Evolutionary conservation across 208 protist species (phyloP).

Genomic region (Trypanosoma vivax): DNA sequence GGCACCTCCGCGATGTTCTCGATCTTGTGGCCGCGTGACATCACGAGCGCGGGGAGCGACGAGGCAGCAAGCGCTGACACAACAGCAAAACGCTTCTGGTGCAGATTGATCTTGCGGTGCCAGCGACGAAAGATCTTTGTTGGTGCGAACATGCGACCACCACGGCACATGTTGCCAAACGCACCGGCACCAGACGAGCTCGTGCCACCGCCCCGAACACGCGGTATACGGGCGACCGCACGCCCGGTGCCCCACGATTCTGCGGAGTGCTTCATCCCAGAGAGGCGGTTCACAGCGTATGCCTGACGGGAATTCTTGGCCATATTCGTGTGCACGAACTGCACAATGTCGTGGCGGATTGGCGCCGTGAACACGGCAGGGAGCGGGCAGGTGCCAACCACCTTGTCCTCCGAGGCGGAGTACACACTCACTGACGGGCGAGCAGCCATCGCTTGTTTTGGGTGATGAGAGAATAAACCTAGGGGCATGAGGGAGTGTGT

Average conservation of each 20-base stretch:
- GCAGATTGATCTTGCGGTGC: conserved; percentile 96
- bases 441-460: conserved; percentile 57
- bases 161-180: conserved; percentile 99
- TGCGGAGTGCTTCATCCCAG: conserved; percentile 96
- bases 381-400: conserved; percentile 66
- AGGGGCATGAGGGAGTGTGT: background rate
- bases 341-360: conserved; percentile 81
- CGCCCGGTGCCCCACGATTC: conserved; percentile 99
- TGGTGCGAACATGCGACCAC: conserved; percentile 98
- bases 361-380: conserved; percentile 82
- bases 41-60: conserved; percentile 93
- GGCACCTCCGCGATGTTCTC: conserved; percentile 93
- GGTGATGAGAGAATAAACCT: conserved; percentile 21
- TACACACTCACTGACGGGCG: conserved; percentile 86
- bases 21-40: conserved; percentile 98
- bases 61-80: conserved; percentile 97
- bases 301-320: conserved; percentile 97
- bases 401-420: conserved; percentile 69
- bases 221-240: conserved; percentile 99
- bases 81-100: conserved; percentile 96
- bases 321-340: conserved; percentile 96
- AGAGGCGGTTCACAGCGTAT: conserved; percentile 92
- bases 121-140: conserved; percentile 97
- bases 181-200: conserved; percentile 97
- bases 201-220: conserved; percentile 97